A percentile compares a stretch with the other conserved stretches of the same genome.
phyloP scores from a whole-genome alignment of 306 rosid species.

The Canavalia ensiformis region DNA sequence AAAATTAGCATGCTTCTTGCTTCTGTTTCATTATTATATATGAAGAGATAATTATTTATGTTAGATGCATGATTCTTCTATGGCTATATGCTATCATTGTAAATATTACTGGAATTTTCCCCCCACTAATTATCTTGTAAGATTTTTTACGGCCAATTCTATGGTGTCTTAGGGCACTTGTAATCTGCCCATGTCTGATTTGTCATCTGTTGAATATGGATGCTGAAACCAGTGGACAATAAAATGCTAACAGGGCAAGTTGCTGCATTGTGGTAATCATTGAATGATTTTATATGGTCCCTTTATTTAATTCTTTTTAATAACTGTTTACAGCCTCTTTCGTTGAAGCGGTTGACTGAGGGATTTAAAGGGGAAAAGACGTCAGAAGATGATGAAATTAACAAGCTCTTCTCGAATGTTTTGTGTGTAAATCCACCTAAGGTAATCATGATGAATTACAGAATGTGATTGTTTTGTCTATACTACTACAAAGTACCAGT shows the following conservation, averaged over 20 bases:
- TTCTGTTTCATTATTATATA: conserved; percentile 22
- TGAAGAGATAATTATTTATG: background rate
- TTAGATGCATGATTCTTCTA: conserved; percentile 31
- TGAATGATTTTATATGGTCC: conserved; percentile 17
- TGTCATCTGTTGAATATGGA: conserved; percentile 35
- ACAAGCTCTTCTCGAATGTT: conserved; percentile 85
- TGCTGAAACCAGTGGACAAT: conserved; percentile 19
- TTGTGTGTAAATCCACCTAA: conserved; percentile 80
- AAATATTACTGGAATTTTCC: background rate
- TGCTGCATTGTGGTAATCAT: conserved; percentile 36
- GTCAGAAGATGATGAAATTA: conserved; percentile 75
- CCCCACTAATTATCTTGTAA: background rate
- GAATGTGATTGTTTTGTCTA: conserved; percentile 23
- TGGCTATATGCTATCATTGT: background rate
- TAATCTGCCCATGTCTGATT: conserved; percentile 29
- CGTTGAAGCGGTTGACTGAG: conserved; percentile 82
- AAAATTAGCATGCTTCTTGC: background rate
- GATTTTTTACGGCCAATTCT: conserved; percentile 3
- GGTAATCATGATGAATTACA: conserved; percentile 57
- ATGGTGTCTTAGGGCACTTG: conserved; percentile 19
- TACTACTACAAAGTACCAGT: conserved; percentile 8
- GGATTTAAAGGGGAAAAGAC: conserved; percentile 80
- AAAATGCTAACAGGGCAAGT: conserved; percentile 24
- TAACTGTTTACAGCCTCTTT: conserved; percentile 72
- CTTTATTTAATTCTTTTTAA: conserved; percentile 37